A percentile compares a stretch with the other conserved stretches of the same genome.
phyloP scores from a whole-genome alignment of 2,329 filamentous ascomycete genomes.

The Exophiala bonariae region DNA sequence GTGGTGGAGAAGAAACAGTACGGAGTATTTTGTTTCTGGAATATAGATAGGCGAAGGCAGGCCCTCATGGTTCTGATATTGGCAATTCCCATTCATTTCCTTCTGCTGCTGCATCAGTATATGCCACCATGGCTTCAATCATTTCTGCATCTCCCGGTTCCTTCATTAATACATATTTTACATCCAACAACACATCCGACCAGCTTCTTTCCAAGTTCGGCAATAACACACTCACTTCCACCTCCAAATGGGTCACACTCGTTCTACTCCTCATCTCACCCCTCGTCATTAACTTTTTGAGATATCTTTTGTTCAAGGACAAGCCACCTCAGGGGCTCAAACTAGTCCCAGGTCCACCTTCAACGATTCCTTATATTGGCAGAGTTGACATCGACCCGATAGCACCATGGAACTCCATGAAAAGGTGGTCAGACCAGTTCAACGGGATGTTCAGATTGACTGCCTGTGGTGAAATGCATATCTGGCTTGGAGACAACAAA shows the following conservation, averaged over 20 bases:
- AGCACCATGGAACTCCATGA: conserved; percentile 20
- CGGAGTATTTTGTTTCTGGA: too few species aligned
- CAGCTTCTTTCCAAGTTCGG: background rate
- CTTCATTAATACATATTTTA: too few species aligned
- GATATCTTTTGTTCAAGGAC: conserved; percentile 16
- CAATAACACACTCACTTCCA: background rate
- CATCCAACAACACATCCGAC: background rate
- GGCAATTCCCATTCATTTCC: too few species aligned
- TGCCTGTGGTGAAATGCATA: conserved; percentile 19
- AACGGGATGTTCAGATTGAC: conserved; percentile 18
- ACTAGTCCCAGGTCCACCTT: conserved; percentile 12
- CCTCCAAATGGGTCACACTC: conserved; percentile 3
- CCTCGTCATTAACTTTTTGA: conserved; percentile 38
- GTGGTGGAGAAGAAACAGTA: too few species aligned
- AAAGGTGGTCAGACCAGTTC: conserved; percentile 19
- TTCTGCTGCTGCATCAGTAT: too few species aligned
- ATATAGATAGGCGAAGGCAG: too few species aligned
- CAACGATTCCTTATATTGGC: conserved; percentile 19
- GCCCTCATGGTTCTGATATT: too few species aligned
- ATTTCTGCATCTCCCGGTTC: too few species aligned
- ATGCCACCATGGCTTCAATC: too few species aligned
- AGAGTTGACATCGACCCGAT: conserved; percentile 18
- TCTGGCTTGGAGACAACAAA: conserved; percentile 18
- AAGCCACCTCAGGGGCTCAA: conserved; percentile 15
- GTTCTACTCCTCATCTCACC: conserved; percentile 1